Percentiles rank a stretch among this genome's conserved stretches.
These are phyloP conservation scores for Ceratocystis cacaofunesta DNA, from an alignment of 2,329 filamentous ascomycete species.

Conservation along the genomic window DNA sequence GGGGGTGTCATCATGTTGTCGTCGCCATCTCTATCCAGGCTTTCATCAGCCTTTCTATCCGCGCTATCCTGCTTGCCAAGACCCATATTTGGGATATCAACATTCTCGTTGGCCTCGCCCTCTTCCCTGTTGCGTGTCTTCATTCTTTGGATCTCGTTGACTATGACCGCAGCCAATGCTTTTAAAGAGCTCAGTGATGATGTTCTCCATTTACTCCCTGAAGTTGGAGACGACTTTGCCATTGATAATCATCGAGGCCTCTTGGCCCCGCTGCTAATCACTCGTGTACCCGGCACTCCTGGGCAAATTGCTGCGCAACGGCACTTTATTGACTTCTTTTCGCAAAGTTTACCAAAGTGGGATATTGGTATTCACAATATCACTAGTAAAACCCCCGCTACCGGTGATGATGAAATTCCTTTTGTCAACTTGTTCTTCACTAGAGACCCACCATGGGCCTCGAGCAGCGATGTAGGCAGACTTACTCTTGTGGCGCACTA, in stretches of 20 bases:
- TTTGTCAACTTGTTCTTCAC: constrained; percentile 79
- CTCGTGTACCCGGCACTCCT: constrained; percentile 75
- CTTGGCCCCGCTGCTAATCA: constrained; percentile 71
- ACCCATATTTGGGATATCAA: neutral
- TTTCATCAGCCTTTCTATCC: constrained; percentile 16
- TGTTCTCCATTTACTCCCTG: constrained; percentile 55
- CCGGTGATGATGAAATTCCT: constrained; percentile 54
- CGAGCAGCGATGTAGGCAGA: constrained; percentile 58
- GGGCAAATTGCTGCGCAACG: constrained; percentile 58
- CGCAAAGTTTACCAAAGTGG: constrained; percentile 61
- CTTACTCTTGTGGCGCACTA: constrained; percentile 88
- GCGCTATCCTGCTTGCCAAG: constrained; percentile 20
- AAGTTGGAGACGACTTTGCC: constrained; percentile 62
- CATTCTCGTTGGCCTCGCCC: constrained; percentile 19
- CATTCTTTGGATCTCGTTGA: constrained; percentile 4
- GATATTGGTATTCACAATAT: constrained; percentile 73
- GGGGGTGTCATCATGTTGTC: constrained; percentile 2
- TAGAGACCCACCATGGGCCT: constrained; percentile 73
- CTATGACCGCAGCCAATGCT: constrained; percentile 17
- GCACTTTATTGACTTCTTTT: constrained; percentile 78
- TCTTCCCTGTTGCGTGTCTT: neutral
- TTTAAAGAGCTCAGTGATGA: constrained; percentile 54
- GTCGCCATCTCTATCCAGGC: neutral
- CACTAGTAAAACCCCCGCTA: constrained; percentile 67
- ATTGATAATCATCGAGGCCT: constrained; percentile 54